Base-by-base conservation (phyloP, 2,329 filamentous ascomycete genomes). In the Verticillium nonalfalfae region DNA sequence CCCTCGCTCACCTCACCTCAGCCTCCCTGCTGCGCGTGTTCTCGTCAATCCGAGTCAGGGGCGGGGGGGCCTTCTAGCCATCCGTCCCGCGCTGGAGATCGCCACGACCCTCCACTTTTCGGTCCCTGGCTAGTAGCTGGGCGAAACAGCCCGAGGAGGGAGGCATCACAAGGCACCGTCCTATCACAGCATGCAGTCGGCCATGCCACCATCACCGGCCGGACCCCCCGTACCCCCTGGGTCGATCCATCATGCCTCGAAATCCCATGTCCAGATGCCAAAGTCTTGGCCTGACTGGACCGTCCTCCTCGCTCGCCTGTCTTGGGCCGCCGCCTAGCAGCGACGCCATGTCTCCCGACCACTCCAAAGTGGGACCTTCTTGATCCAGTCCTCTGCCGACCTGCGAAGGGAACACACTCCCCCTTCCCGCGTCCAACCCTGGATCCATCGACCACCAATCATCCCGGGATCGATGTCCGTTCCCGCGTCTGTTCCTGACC, bases 161-260 rank as follows among this genome's bases (percentile, higher is more conserved):
- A 33, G 56, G 58, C 59, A 60, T 62, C 61, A 63, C 58, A 55
- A 21, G 54, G 59, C 59, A 60, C 62, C 62, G 64, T 63, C 72
- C 71, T 74, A 74, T 74, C 72, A 73, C 63, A 60, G 60, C 55
- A 62, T 56, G 54, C 38, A 10, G 45, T 34, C 59, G 56, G 21
- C 58, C 59, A 61, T 52, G 61, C 63, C 65, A 62, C 65, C 59
- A 64, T 61, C 60, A 61, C 58, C 63, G 59, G 55, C 64, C 62
- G 57, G 7, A 33, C 65, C 66, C 68, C 67, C 68, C 68, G 66
- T 65, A 5, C 62, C 65, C 69, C 69, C 69, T 71, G 66, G 66
- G 65, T 62, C 67, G 68, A 72, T 72, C 74, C 71, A 70, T 69
- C 66, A 70, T 73, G 73, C 75, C 67, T 76, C 75, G 72, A 76